Percentiles rank a stretch among this genome's conserved stretches.
Evolutionary conservation across 2,329 filamentous ascomycete species (phyloP).

Genomic region (Fonsecaea nubica): DNA sequence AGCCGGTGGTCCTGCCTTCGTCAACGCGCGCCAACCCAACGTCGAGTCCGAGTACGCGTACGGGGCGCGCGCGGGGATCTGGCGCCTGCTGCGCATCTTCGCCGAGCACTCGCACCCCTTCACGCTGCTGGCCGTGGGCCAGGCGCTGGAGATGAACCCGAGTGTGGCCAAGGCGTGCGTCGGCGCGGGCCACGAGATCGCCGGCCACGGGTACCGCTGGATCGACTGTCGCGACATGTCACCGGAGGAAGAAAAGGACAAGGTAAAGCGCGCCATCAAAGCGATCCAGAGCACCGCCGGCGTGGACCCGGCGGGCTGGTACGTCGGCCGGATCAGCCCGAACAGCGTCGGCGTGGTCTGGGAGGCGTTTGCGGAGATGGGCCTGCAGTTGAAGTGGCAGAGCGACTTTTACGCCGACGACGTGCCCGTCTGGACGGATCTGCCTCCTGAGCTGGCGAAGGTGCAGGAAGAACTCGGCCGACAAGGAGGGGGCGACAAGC

Average conservation of each 20-base stretch:
- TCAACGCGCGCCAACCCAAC: not conserved
- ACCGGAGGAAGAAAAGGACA: not conserved
- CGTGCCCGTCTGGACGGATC: not conserved
- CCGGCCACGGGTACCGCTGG: constrained; percentile 2
- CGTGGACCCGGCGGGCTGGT: not conserved
- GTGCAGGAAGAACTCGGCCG: not conserved
- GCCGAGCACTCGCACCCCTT: not conserved
- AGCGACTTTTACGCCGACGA: constrained; percentile 4
- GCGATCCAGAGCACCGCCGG: not conserved
- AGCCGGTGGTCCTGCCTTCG: not conserved
- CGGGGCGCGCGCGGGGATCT: not conserved
- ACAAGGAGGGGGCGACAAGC: not conserved
- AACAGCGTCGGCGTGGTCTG: constrained; percentile 2
- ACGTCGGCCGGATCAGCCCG: not conserved
- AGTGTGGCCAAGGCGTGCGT: not conserved
- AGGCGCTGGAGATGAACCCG: not conserved
- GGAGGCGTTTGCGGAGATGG: constrained; percentile 1
- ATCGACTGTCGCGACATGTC: not conserved
- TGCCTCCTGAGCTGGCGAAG: not conserved
- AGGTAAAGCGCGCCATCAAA: not conserved
- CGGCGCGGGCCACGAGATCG: not conserved
- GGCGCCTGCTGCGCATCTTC: not conserved
- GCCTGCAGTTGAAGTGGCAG: not conserved
- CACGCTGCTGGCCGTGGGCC: not conserved
- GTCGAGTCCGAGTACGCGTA: constrained; percentile 5